A percentile compares a stretch with the other conserved stretches of the same genome.
These are phyloP conservation scores for Jatropha podagrica DNA, from an alignment of 441 rosid species.

Conservation along the genomic window DNA sequence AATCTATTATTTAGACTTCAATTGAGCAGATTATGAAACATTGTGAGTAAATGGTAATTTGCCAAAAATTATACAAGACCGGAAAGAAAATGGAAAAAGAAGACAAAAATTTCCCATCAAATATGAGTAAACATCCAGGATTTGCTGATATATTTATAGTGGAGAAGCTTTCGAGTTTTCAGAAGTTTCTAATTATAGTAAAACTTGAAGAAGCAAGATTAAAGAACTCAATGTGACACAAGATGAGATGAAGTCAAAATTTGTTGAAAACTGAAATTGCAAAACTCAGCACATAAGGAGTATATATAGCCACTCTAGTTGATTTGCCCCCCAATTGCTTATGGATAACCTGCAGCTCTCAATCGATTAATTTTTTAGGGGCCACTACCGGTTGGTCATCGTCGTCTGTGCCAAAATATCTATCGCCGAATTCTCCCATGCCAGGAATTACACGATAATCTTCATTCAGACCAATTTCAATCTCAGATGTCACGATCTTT, in stretches of 20 bases:
- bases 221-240: slow-evolving; percentile 3
- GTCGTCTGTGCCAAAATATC: slow-evolving; percentile 93
- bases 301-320: slow-evolving; percentile 13
- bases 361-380: slow-evolving; percentile 16
- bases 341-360: slow-evolving; percentile 14
- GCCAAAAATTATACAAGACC: no score
- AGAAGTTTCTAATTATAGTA: not conserved
- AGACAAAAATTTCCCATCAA: no score
- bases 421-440: slow-evolving; percentile 98
- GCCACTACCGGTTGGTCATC: slow-evolving; percentile 49
- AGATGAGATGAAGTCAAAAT: slow-evolving; percentile 38
- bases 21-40: no score
- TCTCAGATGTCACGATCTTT: slow-evolving; percentile 96
- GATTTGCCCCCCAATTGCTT: slow-evolving; percentile 9
- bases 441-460: slow-evolving; percentile 95
- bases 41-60: no score
- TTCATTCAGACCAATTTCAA: slow-evolving; percentile 76
- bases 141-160: no score
- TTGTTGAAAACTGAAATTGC: slow-evolving; percentile 30
- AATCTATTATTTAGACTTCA: no score
- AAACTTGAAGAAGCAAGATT: slow-evolving; percentile 2
- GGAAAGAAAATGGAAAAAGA: no score
- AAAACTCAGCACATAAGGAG: slow-evolving; percentile 14
- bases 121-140: no score
- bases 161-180: no score